Evolutionary conservation across 148 eudicot species (phyloP), one percentile per base, ranked within the genome.

Genomic region (Salicornia ramosissima): DNA sequence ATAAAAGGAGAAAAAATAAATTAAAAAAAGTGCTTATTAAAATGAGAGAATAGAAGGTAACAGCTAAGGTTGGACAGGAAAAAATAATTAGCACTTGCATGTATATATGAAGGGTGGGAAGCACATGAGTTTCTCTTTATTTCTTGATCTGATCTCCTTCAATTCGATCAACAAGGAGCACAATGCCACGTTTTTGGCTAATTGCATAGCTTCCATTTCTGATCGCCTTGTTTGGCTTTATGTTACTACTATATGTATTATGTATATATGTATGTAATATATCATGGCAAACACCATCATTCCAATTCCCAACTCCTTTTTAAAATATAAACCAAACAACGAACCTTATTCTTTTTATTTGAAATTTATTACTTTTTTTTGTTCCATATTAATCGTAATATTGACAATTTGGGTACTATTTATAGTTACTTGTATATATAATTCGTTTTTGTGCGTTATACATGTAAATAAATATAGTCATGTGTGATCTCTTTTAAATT

Each of bases 21-120:
- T 51, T 18, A 19, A 51, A 6, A 51, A 18, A 51, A 51, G n/a
- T 15, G 24, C 5, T 6, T 21, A 45, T 9, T 51, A 3, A 22
- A 54, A 54, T 21, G 25, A 51, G 24, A 24, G 13, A 22, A 2
- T 1, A 25, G 29, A 54, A 22, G 12, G 1, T 28, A 57, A 57
- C 61, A 57, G 61, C 34, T 57, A 53, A 53, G 2, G 18, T 9
- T 45, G 11, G 53, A 19, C 22, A 22, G 58, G 30, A 62, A 11
- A 6, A 62, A 2, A 3, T 12, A 57, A 30, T 5, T 25, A 55
- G 31, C 42, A 59, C 7, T 34, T 54, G 61, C 26, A 25, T n/a
- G n/a, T n/a, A n/a, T n/a, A n/a, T n/a, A n/a, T 29, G 60, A 61
- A 51, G 75, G 75, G 68, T 72, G 75, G 75, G 75, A 62, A 39